A percentile compares a stretch with the other conserved stretches of the same genome.
Conservation (phyloP, 192 early-diverging fungal genomes). For the Umbelopsis vinacea region DNA sequence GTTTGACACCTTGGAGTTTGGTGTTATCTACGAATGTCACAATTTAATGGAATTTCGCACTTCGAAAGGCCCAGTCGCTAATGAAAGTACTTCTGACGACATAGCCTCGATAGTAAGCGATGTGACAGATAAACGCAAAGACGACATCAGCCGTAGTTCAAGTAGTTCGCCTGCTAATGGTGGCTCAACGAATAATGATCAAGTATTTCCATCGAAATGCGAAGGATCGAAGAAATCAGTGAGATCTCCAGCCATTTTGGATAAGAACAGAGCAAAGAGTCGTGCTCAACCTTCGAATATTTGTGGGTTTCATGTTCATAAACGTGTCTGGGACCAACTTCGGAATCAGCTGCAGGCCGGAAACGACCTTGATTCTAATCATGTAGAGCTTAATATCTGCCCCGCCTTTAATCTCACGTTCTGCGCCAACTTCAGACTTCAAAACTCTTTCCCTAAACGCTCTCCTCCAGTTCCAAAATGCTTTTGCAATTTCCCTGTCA, state of each 20-base stretch:
- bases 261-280: neutral
- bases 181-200: neutral
- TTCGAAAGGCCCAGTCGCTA: neutral
- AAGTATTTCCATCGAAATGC: neutral
- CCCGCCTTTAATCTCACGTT: slow-evolving; percentile 19
- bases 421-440: slow-evolving; percentile 16
- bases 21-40: slow-evolving; percentile 11
- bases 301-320: slow-evolving; percentile 28
- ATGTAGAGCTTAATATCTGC: slow-evolving; percentile 2
- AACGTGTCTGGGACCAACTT: slow-evolving; percentile 16
- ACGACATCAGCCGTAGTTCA: neutral
- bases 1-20: neutral
- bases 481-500: slow-evolving; percentile 15
- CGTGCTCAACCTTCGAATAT: neutral
- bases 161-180: neutral
- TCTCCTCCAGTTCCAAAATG: slow-evolving; percentile 12
- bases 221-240: neutral
- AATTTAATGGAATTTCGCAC: neutral
- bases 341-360: slow-evolving; percentile 3
- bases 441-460: neutral
- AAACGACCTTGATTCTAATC: neutral
- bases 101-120: neutral
- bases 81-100: neutral
- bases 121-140: neutral
- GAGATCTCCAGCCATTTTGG: too few species aligned